Conservation (phyloP, 2,329 filamentous ascomycete species). For the Fusarium compactum region DNA sequence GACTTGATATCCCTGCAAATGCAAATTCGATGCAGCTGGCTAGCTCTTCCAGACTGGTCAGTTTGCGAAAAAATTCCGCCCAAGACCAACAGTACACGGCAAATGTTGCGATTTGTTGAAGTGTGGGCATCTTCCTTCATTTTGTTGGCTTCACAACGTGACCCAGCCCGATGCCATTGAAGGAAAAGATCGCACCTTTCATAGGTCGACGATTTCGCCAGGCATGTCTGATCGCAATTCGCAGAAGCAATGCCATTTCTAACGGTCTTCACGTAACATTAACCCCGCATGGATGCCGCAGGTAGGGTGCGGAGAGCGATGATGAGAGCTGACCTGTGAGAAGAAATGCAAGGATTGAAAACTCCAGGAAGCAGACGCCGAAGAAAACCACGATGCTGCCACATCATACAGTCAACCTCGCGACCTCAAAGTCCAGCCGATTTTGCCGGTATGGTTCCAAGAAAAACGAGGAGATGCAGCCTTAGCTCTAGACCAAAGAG, state of each 20-base stretch:
- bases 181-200: neutral
- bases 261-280: neutral
- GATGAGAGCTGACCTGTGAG: neutral
- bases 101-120: neutral
- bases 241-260: neutral
- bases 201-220: neutral
- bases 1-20: neutral
- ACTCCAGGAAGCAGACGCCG: accelerated
- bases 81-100: neutral
- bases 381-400: neutral
- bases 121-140: neutral
- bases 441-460: accelerated
- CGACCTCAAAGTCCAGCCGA: neutral
- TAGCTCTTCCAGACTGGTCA: neutral
- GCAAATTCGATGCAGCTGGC: neutral
- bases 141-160: neutral
- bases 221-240: neutral
- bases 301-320: neutral
- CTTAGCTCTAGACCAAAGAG: neutral
- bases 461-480: accelerated
- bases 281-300: neutral
- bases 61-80: neutral
- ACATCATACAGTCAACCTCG: accelerated
- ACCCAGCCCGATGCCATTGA: neutral
- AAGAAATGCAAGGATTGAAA: neutral